Base-by-base conservation (phyloP, 2,329 filamentous ascomycete genomes). In the Penicillium sp. region DNA sequence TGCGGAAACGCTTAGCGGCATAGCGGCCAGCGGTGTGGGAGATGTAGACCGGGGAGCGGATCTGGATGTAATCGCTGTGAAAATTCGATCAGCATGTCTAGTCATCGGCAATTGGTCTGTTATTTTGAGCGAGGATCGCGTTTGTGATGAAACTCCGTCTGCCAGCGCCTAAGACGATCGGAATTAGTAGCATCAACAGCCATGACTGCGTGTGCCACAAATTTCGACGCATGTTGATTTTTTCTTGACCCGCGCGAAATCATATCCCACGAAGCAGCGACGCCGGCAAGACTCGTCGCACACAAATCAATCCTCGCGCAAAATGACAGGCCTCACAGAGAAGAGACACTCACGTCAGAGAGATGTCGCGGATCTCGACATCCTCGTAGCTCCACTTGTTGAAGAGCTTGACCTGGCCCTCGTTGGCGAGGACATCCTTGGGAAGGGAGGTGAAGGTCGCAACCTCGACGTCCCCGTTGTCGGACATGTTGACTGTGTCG, bases 301-400 rank as follows among this genome's bases (percentile, higher is more conserved):
- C 29, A 29, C 42, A 31, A 29, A 23, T 13, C 28, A n/a, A n/a
- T 31, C n/a, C 24, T 12, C 24, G n/a, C 24, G 16, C 42, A 45
- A 45, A 45, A 23, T 21, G 26, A 42, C 23, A 28, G 41, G 21
- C 65, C 68, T 59, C 53, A 41, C 48, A 52, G 42, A 45, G 36
- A 55, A 59, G 51, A 56, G 48, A 70, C 77, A 90, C 83, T 95
- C 61, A 99, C 94, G 93, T 97, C 83, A 99, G 85, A 73, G 94
- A 99, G 82, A 99, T 97, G 79, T 99, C 94, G 79, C 93, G 88
- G 81, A 99, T 94, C 85, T 99, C 94, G 75, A 99, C 93, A 87
- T 97, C 90, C 78, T 94, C 94, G 82, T 97, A 99, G 81, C 81
- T 87, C 86, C 92, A 96, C 82, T 95, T 95, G 87, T 94, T 95